These are phyloP conservation scores for Albugo laibachii DNA, from an alignment of 352 stramenopile genomes.

Conservation along the genomic window DNA sequence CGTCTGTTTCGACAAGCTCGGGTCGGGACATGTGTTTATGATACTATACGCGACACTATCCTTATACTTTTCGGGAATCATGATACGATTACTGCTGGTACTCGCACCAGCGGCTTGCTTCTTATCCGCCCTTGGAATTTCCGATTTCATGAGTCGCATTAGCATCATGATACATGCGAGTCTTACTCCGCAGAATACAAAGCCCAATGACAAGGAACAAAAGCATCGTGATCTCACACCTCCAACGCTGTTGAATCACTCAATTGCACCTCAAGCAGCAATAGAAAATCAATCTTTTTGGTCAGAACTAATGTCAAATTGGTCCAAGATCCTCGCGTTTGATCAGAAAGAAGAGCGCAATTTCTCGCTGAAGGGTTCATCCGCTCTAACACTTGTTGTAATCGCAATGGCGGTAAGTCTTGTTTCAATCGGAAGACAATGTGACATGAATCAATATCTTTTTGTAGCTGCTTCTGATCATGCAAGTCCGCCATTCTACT, in stretches of 20 bases:
- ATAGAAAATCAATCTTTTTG: too few relatives aligned
- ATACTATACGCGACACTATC: slow-evolving; percentile 83
- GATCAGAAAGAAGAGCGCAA: neutral
- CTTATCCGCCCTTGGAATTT: slow-evolving; percentile 70
- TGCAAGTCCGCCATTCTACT: slow-evolving; percentile 35
- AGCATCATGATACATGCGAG: neutral
- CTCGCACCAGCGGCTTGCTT: slow-evolving; percentile 81
- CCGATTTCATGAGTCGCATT: slow-evolving; percentile 21
- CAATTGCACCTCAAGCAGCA: too few relatives aligned
- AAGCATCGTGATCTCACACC: too few relatives aligned
- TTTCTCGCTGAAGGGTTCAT: slow-evolving; percentile 1
- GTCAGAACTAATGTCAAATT: neutral
- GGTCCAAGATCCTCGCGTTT: neutral
- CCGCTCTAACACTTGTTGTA: slow-evolving; percentile 19
- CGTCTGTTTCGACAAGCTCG: slow-evolving; percentile 60
- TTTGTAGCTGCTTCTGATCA: slow-evolving; percentile 34
- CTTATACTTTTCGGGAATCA: slow-evolving; percentile 86
- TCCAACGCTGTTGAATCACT: too few relatives aligned
- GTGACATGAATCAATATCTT: neutral
- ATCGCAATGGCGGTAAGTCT: slow-evolving; percentile 34
- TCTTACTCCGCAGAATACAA: too few relatives aligned
- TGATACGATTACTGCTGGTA: slow-evolving; percentile 85
- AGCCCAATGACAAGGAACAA: too few relatives aligned
- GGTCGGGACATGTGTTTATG: slow-evolving; percentile 71
- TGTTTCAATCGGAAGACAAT: neutral